Evolutionary conservation across 1,284 basidiomycete genomes (phyloP).

Genomic region (Microstroma glucosiphilum): DNA sequence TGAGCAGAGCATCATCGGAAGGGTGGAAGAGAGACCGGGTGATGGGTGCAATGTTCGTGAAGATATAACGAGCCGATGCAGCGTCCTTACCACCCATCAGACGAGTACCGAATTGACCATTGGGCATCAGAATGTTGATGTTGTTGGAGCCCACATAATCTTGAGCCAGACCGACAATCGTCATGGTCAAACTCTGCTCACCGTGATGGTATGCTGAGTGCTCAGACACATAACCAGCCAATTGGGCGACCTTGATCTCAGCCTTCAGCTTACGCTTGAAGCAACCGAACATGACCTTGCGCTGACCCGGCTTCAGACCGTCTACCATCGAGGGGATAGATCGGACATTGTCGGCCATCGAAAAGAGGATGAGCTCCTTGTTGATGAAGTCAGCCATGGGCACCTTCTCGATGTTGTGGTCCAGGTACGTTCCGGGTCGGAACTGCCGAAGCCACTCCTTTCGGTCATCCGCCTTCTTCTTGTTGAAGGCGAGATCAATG

Average conservation of each 20-base stretch:
- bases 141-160: constrained; percentile 95
- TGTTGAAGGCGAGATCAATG: constrained; percentile 98
- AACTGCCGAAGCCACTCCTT: constrained; percentile 97
- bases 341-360: constrained; percentile 97
- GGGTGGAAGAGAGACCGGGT: constrained; percentile 75
- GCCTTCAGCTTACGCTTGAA: constrained; percentile 89
- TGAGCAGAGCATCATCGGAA: constrained; percentile 77
- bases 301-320: constrained; percentile 96
- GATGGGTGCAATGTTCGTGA: constrained; percentile 73
- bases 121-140: constrained; percentile 79
- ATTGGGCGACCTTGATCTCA: constrained; percentile 93
- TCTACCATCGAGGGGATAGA: constrained; percentile 77
- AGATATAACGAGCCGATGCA: constrained; percentile 94
- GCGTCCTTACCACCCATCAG: constrained; percentile 59
- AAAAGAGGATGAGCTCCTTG: constrained; percentile 95
- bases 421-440: constrained; percentile 91
- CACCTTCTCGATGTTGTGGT: constrained; percentile 81
- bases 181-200: constrained; percentile 74
- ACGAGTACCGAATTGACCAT: constrained; percentile 88
- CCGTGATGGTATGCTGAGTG: constrained; percentile 96
- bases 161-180: constrained; percentile 91
- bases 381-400: constrained; percentile 94
- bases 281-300: constrained; percentile 91
- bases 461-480: constrained; percentile 97
- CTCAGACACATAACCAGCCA: constrained; percentile 89